phyloP scores from a whole-genome alignment of 257 asterid genomes.

The Scutellaria barbata region DNA sequence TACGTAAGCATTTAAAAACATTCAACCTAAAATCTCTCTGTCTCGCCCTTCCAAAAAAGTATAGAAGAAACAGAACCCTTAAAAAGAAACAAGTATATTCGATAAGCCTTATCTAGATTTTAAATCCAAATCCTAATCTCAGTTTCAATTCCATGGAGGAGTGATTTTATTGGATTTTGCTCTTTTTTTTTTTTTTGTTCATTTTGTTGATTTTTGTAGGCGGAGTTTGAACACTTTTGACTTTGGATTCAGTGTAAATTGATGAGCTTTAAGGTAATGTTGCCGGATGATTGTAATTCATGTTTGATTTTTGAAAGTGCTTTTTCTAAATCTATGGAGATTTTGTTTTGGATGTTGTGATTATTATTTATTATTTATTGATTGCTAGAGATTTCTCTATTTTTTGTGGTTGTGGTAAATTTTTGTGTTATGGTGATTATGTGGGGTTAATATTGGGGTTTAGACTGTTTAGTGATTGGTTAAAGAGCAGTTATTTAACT shows the following conservation, averaged over 20 bases:
- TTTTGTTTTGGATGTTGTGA: slow-evolving; percentile 8
- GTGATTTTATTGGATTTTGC: slow-evolving; percentile 32
- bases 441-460: slow-evolving; percentile 13
- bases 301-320: slow-evolving; percentile 3
- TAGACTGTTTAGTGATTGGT: background rate
- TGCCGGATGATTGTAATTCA: background rate
- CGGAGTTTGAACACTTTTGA: slow-evolving; percentile 27
- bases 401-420: slow-evolving; percentile 12
- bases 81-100: slow-evolving; percentile 19
- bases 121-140: slow-evolving; percentile 28
- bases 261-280: slow-evolving; percentile 44
- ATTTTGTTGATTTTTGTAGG: slow-evolving; percentile 25
- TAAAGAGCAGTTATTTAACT: slow-evolving; percentile 11
- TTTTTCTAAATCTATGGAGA: background rate
- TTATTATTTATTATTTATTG: slow-evolving; percentile 12
- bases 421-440: slow-evolving; percentile 16
- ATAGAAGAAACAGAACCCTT: slow-evolving; percentile 30
- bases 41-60: slow-evolving; percentile 21
- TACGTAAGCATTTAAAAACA: slow-evolving; percentile 14
- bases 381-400: slow-evolving; percentile 16
- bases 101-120: slow-evolving; percentile 45
- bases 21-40: slow-evolving; percentile 29
- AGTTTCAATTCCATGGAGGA: slow-evolving; percentile 19
- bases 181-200: slow-evolving; percentile 20
- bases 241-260: slow-evolving; percentile 36